Conservation (phyloP, 2,329 filamentous ascomycete genomes). For the Furcasterigmium furcatum region DNA sequence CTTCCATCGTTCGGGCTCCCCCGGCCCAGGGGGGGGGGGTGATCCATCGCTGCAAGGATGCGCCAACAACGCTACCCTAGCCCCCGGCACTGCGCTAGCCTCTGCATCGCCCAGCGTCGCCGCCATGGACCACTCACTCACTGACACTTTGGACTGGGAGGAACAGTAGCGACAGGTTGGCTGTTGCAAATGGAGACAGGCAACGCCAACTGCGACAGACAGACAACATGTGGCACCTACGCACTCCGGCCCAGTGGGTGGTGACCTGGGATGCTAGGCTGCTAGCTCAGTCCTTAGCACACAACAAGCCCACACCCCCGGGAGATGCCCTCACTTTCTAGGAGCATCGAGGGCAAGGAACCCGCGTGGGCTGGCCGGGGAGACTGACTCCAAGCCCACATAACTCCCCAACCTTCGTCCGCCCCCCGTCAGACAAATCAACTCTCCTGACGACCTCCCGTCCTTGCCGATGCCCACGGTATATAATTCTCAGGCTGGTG, state of each 20-base stretch:
- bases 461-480: not conserved
- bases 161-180: too few species aligned
- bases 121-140: too few species aligned
- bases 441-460: not conserved
- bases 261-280: not conserved
- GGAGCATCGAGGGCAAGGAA: not conserved
- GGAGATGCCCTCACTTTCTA: too few species aligned
- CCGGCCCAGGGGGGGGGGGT: not conserved
- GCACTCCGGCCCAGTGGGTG: not conserved
- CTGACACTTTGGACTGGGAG: too few species aligned
- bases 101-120: not conserved
- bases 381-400: not conserved
- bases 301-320: not conserved
- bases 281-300: not conserved
- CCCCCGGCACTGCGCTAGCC: conserved; percentile 1
- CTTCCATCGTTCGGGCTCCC: not conserved
- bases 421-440: not conserved
- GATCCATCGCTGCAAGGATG: not conserved
- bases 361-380: not conserved
- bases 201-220: too few species aligned
- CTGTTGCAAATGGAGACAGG: too few species aligned
- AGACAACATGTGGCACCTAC: too few species aligned
- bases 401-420: not conserved
- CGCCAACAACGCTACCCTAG: not conserved
- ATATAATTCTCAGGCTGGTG: too few species aligned